These are phyloP conservation scores for Colletotrichum aenigma DNA, from an alignment of 2,329 filamentous ascomycete species.

Conservation along the genomic window DNA sequence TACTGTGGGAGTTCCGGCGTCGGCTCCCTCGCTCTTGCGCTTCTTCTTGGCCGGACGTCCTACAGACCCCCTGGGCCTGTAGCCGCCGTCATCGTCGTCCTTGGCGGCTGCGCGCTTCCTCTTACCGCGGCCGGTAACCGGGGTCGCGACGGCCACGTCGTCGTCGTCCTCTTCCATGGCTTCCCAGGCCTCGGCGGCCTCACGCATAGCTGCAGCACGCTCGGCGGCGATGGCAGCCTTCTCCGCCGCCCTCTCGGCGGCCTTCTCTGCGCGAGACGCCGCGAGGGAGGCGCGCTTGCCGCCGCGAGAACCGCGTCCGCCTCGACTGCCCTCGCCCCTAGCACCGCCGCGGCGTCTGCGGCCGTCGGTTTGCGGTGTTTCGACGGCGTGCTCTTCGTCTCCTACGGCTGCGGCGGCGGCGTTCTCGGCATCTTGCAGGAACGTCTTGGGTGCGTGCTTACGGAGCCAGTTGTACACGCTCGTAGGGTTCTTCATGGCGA, in stretches of 20 bases:
- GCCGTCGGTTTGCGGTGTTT: conserved; percentile 23
- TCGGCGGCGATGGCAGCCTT: conserved; percentile 25
- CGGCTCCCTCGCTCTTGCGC: conserved; percentile 57
- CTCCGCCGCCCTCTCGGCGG: conserved; percentile 43
- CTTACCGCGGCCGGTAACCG: conserved; percentile 38
- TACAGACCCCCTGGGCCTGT: conserved; percentile 61
- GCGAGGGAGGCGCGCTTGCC: conserved; percentile 36
- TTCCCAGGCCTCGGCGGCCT: conserved; percentile 26
- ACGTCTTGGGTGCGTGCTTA: conserved; percentile 82
- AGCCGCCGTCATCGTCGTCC: conserved; percentile 60
- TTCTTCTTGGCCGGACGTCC: conserved; percentile 59
- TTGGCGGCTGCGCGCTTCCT: conserved; percentile 47
- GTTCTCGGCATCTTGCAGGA: conserved; percentile 76
- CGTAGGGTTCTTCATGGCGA: conserved; percentile 71
- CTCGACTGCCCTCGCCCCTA: conserved; percentile 10
- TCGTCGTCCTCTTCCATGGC: conserved; percentile 8
- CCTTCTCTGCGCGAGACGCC: conserved; percentile 31
- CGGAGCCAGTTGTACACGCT: conserved; percentile 96
- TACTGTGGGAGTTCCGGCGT: conserved; percentile 30
- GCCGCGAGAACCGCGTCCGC: conserved; percentile 22
- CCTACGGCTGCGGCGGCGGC: conserved; percentile 35
- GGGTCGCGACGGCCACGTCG: conserved; percentile 30
- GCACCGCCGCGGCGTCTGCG: conserved; percentile 25
- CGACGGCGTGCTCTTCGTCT: conserved; percentile 42
- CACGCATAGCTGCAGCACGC: conserved; percentile 32